Percentiles rank a stretch among this genome's conserved stretches.
Conservation (phyloP, 2,329 filamentous ascomycete genomes). For the Exophiala phaeomuriformis region DNA sequence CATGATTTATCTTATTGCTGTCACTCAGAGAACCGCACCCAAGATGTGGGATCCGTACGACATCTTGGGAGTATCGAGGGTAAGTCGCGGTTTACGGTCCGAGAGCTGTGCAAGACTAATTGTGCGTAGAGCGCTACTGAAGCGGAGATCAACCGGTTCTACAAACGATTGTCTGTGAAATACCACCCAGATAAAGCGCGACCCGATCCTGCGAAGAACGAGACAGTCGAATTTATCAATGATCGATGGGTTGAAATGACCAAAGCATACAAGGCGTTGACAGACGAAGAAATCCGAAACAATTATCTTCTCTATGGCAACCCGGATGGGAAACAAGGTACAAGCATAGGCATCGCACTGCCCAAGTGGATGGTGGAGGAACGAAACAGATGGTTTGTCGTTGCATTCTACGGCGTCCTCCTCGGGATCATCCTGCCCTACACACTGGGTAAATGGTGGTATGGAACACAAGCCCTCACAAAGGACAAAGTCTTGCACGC, state of each 20-base stretch:
- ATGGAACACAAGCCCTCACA: slow-evolving; percentile 85
- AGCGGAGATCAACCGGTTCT: slow-evolving; percentile 85
- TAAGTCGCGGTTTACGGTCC: slow-evolving; percentile 36
- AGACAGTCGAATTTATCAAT: slow-evolving; percentile 78
- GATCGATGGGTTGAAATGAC: slow-evolving; percentile 87
- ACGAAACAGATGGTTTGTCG: slow-evolving; percentile 89
- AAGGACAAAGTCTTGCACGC: slow-evolving; percentile 90
- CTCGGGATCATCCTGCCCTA: slow-evolving; percentile 88
- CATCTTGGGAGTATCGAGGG: slow-evolving; percentile 78
- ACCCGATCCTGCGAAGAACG: slow-evolving; percentile 77
- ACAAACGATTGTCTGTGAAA: slow-evolving; percentile 76
- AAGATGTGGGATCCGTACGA: slow-evolving; percentile 97
- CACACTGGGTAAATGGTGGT: slow-evolving; percentile 96
- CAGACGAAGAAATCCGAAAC: slow-evolving; percentile 92
- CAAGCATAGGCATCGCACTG: slow-evolving; percentile 93
- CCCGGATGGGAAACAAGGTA: slow-evolving; percentile 95
- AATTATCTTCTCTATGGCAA: slow-evolving; percentile 96
- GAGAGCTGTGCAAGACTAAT: not conserved
- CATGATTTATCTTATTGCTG: slow-evolving; percentile 85
- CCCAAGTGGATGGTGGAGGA: slow-evolving; percentile 89
- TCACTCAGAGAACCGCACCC: slow-evolving; percentile 61
- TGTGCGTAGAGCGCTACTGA: slow-evolving; percentile 57
- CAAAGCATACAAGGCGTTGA: slow-evolving; percentile 96
- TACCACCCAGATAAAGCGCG: slow-evolving; percentile 89
- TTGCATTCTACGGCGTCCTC: slow-evolving; percentile 79